A percentile compares a stretch with the other conserved stretches of the same genome.
phyloP scores from a whole-genome alignment of 768 basidiomycete species.

The Trametes cubensis region DNA sequence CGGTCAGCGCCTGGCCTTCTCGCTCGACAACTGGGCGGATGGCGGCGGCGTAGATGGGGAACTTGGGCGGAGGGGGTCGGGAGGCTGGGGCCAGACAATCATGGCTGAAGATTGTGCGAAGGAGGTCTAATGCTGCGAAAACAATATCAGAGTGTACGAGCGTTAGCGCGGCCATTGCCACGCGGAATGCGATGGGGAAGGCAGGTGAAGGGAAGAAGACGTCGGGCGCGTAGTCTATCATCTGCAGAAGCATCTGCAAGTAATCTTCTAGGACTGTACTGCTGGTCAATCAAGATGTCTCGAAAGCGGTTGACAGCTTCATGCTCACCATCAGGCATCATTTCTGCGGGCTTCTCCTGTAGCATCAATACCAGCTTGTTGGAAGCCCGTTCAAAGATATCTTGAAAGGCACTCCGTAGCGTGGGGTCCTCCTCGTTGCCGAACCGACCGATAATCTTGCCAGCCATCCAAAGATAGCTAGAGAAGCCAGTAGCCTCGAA shows the following conservation, averaged over 20 bases:
- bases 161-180: constrained; percentile 75
- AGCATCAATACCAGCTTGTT: constrained; percentile 68
- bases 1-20: constrained; percentile 73
- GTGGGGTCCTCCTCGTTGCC: constrained; percentile 62
- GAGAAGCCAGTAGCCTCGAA: constrained; percentile 84
- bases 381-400: constrained; percentile 76
- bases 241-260: constrained; percentile 72
- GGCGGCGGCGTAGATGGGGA: constrained; percentile 58
- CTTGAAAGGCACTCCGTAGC: constrained; percentile 59
- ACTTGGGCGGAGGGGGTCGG: constrained; percentile 57
- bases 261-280: constrained; percentile 90
- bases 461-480: constrained; percentile 92
- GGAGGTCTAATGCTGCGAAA: constrained; percentile 79
- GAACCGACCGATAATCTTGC: constrained; percentile 81
- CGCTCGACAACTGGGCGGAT: constrained; percentile 65
- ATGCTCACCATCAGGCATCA: constrained; percentile 84
- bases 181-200: constrained; percentile 78
- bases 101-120: constrained; percentile 75
- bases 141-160: constrained; percentile 83
- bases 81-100: constrained; percentile 58
- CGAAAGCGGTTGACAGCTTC: background rate
- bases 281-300: background rate
- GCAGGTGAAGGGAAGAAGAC: constrained; percentile 77
- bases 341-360: constrained; percentile 65
- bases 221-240: constrained; percentile 70